Percentiles rank a stretch among this genome's conserved stretches.
Evolutionary conservation across 78 protist genomes (phyloP).

Genomic region (Anaeramoeba flamelloides): DNA sequence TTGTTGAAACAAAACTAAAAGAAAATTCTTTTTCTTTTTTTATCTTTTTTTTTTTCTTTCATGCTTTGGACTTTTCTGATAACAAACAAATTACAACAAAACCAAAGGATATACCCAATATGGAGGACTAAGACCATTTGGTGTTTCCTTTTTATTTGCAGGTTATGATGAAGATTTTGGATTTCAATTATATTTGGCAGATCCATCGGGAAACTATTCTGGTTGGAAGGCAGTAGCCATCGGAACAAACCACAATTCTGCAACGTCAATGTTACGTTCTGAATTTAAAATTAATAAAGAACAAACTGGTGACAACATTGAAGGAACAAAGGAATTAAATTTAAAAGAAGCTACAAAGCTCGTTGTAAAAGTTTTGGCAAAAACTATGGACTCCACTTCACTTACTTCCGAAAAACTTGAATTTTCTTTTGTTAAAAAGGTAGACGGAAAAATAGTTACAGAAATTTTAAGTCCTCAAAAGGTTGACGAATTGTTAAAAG

Average conservation of each 20-base stretch:
- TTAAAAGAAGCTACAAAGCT: conserved; percentile 63
- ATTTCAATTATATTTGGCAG: conserved; percentile 59
- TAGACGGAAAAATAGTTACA: no score
- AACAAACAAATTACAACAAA: background rate
- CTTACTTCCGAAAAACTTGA: conserved; percentile 65
- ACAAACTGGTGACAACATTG: no score
- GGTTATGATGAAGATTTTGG: conserved; percentile 86
- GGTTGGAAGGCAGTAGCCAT: conserved; percentile 98
- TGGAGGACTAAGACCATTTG: conserved; percentile 97
- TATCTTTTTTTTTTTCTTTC: no score
- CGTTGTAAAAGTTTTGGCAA: conserved; percentile 75
- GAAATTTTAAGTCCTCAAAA: no score
- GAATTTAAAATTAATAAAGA: conserved; percentile 2
- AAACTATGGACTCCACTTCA: conserved; percentile 80
- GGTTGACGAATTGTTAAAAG: no score
- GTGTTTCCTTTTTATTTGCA: conserved; percentile 88
- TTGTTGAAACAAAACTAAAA: no score
- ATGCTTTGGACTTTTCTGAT: no score
- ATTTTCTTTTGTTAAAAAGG: no score
- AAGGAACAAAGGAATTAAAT: conserved; percentile 34
- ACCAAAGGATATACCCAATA: no score
- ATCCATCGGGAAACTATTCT: conserved; percentile 92
- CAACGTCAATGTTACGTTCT: background rate
- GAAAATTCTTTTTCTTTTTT: no score
- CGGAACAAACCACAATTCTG: conserved; percentile 39